Evolutionary conservation across 2,329 filamentous ascomycete species (phyloP), one percentile per base, ranked within the genome.

Genomic region (Nigrograna mackinnonii): DNA sequence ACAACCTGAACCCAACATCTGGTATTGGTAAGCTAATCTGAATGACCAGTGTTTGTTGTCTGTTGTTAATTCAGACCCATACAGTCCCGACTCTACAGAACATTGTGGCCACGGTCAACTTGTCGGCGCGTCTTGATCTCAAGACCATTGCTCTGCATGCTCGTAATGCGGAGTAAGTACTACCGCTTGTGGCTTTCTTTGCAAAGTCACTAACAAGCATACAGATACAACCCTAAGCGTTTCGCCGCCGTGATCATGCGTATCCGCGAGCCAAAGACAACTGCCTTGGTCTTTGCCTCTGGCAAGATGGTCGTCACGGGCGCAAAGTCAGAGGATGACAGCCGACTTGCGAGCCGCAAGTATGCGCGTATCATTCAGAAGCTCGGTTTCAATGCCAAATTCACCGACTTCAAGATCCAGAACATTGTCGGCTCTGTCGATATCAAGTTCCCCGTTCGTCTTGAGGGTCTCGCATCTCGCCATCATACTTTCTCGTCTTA

Each of bases 221-320:
- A 22, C 22, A 43, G 40, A 21, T 39, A 46, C 39, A 96, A 96
- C 69, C 91, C 91, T 50, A 96, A 96, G 91, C 92, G 92, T 87
- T 97, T 97, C 68, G 94, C 92, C 61, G 92, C 92, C 67, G 92
- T 97, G 55, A 97, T 99, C 73, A 97, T 99, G 94, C 91, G 94
- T 77, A 99, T 99, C 59, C 91, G 94, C 64, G 94, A 99, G 64
- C 94, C 94, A 47, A 99, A 99, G 79, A 99, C 94, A 4, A 99
- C 94, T 2, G 94, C 94, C 5, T 76, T 99, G 43, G 97, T 99
- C 78, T 99, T 99, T 63, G 94, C 94, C 46, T 95, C 88, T 2
- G 94, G 94, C 73, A 99, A 99, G 83, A 97, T 99, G 94, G 94
- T 97, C 35, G 94, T 97, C 13, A 97, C 94, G 41, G 92, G 92